Evolutionary conservation across 805 yeast genomes (phyloP).

Genomic region (Lipomyces japonicus): DNA sequence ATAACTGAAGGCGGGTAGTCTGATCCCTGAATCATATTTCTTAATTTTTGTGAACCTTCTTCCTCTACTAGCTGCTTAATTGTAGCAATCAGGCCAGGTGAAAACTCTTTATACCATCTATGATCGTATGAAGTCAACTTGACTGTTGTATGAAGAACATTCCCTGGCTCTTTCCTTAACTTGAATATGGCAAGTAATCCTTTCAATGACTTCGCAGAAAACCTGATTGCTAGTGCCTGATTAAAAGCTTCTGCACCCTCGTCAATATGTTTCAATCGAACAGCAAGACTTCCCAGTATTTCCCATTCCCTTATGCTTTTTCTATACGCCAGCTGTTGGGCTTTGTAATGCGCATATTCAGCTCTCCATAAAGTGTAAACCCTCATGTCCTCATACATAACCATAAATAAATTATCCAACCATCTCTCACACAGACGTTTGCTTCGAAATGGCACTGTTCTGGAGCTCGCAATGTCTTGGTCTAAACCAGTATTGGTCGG

Average conservation of each 20-base stretch:
- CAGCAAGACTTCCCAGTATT: constrained; percentile 78
- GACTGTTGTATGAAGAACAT: constrained; percentile 64
- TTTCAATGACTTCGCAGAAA: constrained; percentile 74
- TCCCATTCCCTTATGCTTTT: constrained; percentile 91
- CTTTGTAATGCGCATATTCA: constrained; percentile 80
- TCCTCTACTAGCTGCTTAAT: constrained; percentile 21
- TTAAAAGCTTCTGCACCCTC: constrained; percentile 86
- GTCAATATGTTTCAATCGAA: constrained; percentile 75
- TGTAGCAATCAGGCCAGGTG: constrained; percentile 23
- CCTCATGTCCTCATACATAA: constrained; percentile 62
- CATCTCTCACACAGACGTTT: constrained; percentile 71
- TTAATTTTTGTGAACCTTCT: constrained; percentile 29
- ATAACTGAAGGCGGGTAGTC: constrained; percentile 60
- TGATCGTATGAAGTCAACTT: constrained; percentile 95
- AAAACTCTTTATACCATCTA: constrained; percentile 83
- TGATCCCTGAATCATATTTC: constrained; percentile 61
- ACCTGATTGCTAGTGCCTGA: constrained; percentile 65
- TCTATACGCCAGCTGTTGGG: constrained; percentile 74
- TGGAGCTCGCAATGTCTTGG: constrained; percentile 2
- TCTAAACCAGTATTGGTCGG: constrained; percentile 5
- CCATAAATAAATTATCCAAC: constrained; percentile 70
- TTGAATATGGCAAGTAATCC: constrained; percentile 64
- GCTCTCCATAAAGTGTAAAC: constrained; percentile 92
- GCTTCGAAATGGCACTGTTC: constrained; percentile 33
- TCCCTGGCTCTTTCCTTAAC: constrained; percentile 40